Evolutionary conservation across 345 rosid genomes (phyloP).

Genomic region (Acer campestre): DNA sequence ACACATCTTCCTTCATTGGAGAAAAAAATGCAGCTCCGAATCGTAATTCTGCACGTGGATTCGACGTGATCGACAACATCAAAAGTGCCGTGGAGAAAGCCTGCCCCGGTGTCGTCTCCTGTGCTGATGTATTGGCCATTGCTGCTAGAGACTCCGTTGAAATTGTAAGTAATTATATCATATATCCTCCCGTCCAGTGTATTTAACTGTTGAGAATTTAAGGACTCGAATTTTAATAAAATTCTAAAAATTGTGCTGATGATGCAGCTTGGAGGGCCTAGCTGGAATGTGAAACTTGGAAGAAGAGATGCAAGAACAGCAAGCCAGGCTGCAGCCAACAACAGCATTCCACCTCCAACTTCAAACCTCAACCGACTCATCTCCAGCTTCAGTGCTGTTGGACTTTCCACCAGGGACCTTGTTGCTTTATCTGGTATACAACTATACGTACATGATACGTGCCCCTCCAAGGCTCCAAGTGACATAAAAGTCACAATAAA

Average conservation of each 20-base stretch:
- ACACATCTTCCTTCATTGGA: constrained; percentile 73
- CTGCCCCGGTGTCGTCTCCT: constrained; percentile 85
- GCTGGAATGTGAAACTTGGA: constrained; percentile 83
- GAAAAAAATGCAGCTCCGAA: constrained; percentile 79
- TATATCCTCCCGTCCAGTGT: background rate
- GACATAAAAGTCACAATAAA: too few relatives aligned
- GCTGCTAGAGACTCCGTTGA: constrained; percentile 71
- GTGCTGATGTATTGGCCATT: constrained; percentile 79
- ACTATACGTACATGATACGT: too few relatives aligned
- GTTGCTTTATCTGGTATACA: constrained; percentile 75
- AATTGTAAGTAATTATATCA: constrained; percentile 34
- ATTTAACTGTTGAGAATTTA: background rate
- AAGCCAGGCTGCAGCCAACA: constrained; percentile 79
- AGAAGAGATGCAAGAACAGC: constrained; percentile 83
- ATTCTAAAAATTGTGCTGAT: background rate
- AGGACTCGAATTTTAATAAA: too few relatives aligned
- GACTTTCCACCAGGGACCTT: constrained; percentile 75
- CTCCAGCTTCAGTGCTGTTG: constrained; percentile 57
- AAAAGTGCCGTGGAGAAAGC: constrained; percentile 73
- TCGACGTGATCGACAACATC: constrained; percentile 64
- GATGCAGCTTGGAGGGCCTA: constrained; percentile 76
- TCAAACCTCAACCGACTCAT: constrained; percentile 57
- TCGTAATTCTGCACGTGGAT: constrained; percentile 72
- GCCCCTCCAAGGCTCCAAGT: too few relatives aligned
- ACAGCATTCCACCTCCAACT: constrained; percentile 68